Base-by-base conservation (phyloP, 345 rosid genomes). In the Combretum micranthum region DNA sequence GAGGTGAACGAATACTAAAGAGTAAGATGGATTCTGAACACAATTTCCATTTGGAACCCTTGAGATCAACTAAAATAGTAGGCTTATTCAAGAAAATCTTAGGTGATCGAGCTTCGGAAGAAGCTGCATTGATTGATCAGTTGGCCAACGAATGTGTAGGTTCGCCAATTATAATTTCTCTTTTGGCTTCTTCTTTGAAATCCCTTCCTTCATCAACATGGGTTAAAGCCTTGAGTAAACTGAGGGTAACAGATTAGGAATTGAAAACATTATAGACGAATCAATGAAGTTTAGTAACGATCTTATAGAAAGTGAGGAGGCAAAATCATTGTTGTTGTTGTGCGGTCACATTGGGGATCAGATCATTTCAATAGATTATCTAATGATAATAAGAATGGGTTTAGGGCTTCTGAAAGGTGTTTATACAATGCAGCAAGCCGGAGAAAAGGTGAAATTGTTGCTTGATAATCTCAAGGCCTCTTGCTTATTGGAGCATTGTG, bases 301-400 rank as follows among this genome's bases (percentile, higher is more conserved):
- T 7, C 39, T 32, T 11, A 32, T 32, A 32, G 39, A 7, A 32
- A 48, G 18, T 7, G 21, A 21, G 13, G 18, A 13, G 12, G 13
- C 18, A 11, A 18, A 48, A 18, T 48, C 21, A 18, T 21, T 49
- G 22, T 49, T 49, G 13, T 18, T 49, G 52, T 21, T 76, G 42
- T 79, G 62, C 32, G 45, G 64, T 44, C 60, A 32, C 20, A 26
- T 62, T 25, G 46, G 25, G 4, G 8, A 8, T 37, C 39, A 32
- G 9, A 14, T 15, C 17, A n/a, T n/a, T 12, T 15, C 13, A 0
- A 0, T 2, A 15, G 4, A 0, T 0, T 61, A 67, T 25, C 50
- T 79, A 66, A 18, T 75, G 47, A 62, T 37, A 17, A 64, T 68
- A 50, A 18, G 56, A 8, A 21, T 60, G 16, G 76, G 80, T 3